phyloP scores from a whole-genome alignment of 108 stramenopile species.

The Cyclotella sp. region DNA sequence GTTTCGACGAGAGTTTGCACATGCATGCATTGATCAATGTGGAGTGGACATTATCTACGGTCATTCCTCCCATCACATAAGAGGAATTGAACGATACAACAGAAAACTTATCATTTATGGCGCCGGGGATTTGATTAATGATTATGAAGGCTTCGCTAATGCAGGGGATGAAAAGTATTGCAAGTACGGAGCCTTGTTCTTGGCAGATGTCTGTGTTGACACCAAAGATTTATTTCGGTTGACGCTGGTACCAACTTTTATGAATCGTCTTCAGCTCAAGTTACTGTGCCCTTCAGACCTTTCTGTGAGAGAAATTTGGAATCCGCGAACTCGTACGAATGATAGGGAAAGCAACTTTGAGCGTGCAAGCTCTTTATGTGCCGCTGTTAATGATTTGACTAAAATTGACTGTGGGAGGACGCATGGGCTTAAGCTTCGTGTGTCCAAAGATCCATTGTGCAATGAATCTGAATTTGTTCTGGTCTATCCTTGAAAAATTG shows the following conservation, averaged over 20 bases:
- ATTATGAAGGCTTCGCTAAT: constrained; percentile 42
- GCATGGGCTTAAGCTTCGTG: background rate
- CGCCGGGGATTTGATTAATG: constrained; percentile 41
- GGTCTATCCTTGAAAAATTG: background rate
- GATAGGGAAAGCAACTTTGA: background rate
- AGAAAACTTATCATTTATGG: constrained; percentile 42
- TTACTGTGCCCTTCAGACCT: background rate
- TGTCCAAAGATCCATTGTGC: background rate
- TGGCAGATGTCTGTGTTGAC: constrained; percentile 9
- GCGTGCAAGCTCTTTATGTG: constrained; percentile 1
- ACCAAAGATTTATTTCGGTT: constrained; percentile 12
- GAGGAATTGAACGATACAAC: constrained; percentile 38
- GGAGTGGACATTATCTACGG: constrained; percentile 37
- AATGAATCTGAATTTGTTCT: background rate
- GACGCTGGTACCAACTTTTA: constrained; percentile 19
- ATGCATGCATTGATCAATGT: constrained; percentile 31
- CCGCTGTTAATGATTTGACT: constrained; percentile 3
- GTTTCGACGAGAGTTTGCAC: constrained; percentile 28
- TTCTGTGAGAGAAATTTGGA: background rate
- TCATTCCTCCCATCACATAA: constrained; percentile 46
- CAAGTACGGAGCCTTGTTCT: constrained; percentile 9
- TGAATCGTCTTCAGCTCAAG: constrained; percentile 26
- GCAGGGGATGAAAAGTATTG: constrained; percentile 31
- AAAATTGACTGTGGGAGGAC: background rate
- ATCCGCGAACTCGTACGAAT: background rate